Evolutionary conservation across 768 basidiomycete species (phyloP).

Genomic region (Panaeolus papilionaceus): DNA sequence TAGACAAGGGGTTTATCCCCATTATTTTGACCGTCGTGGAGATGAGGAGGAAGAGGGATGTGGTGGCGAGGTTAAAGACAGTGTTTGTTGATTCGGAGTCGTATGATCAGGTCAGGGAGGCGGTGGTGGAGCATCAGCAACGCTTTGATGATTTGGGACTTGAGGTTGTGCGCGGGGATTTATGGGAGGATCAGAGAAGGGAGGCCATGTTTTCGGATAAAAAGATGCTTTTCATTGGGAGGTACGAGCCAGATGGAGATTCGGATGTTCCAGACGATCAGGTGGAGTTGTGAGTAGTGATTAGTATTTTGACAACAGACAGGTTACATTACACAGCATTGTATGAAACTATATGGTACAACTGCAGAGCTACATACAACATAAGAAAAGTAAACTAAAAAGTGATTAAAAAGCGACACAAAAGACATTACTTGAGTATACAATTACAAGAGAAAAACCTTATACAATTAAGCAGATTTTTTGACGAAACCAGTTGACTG

Average conservation of each 20-base stretch:
- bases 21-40: background rate
- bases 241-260: slow-evolving; percentile 19
- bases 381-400: background rate
- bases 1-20: background rate
- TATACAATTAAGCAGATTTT: slow-evolving; percentile 13
- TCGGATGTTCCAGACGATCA: background rate
- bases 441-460: too few species aligned
- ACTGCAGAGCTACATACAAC: background rate
- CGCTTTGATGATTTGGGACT: slow-evolving; percentile 3
- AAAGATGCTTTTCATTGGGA: slow-evolving; percentile 16
- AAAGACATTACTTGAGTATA: too few species aligned
- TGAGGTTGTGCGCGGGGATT: slow-evolving; percentile 14
- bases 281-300: background rate
- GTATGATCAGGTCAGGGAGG: background rate
- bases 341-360: slow-evolving; percentile 1
- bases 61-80: background rate
- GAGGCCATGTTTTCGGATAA: slow-evolving; percentile 13
- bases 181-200: slow-evolving; percentile 19
- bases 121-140: background rate
- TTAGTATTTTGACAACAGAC: background rate
- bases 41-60: background rate
- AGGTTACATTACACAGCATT: slow-evolving; percentile 3
- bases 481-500: slow-evolving; percentile 22
- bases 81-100: slow-evolving; percentile 12
- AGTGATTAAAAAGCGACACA: background rate